Conservation (phyloP, 257 asterid genomes). For the Ajuga chamaepitys region DNA sequence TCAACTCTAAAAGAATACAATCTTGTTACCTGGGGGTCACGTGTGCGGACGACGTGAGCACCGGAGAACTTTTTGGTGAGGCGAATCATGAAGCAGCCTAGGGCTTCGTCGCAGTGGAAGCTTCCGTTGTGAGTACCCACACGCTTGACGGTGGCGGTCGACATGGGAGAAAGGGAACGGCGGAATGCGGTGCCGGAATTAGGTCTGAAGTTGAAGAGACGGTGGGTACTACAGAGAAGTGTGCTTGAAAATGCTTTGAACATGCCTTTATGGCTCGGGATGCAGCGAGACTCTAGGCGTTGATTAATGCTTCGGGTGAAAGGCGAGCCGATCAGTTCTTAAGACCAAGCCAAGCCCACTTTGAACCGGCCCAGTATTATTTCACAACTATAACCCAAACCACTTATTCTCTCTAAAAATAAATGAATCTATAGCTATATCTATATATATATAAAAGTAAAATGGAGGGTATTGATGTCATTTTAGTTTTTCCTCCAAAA, state of each 20-base stretch:
- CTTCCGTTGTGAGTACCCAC: slow-evolving; percentile 95
- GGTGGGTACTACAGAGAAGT: slow-evolving; percentile 18
- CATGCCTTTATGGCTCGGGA: slow-evolving; percentile 23
- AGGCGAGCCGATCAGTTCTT: neutral
- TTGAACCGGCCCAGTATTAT: no score
- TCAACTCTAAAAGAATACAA: neutral
- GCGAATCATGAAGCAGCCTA: slow-evolving; percentile 95
- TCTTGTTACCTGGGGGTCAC: slow-evolving; percentile 61
- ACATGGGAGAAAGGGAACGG: slow-evolving; percentile 32
- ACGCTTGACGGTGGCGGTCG: slow-evolving; percentile 42
- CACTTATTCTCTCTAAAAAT: no score
- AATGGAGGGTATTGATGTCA: no score
- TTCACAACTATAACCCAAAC: no score
- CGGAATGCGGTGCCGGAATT: slow-evolving; percentile 2
- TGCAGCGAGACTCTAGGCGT: no score
- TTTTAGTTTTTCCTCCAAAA: no score
- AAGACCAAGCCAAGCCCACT: no score
- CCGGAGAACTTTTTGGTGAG: slow-evolving; percentile 56
- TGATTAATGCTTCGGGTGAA: no score
- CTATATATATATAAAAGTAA: no score
- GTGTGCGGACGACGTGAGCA: slow-evolving; percentile 75
- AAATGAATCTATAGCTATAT: no score
- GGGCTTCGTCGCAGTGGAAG: slow-evolving; percentile 97
- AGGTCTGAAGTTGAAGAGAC: slow-evolving; percentile 27
- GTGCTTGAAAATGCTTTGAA: slow-evolving; percentile 38